Evolutionary conservation across 2,329 filamentous ascomycete genomes (phyloP).

Genomic region (Sclerotinia borealis): DNA sequence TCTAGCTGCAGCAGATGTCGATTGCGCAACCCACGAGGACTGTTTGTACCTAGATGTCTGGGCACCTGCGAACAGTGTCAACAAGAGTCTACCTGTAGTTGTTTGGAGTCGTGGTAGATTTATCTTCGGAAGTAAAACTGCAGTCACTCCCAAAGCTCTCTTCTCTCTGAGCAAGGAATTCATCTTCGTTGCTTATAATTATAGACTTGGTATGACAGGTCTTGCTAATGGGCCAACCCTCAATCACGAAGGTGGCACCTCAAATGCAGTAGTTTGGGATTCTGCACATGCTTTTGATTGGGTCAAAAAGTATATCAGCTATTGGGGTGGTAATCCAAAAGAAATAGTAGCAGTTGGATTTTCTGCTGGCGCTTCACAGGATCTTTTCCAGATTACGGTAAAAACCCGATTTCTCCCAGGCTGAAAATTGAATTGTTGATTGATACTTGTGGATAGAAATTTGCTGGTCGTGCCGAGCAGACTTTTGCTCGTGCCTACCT

Average conservation of each 20-base stretch:
- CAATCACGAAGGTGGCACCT: conserved; percentile 29
- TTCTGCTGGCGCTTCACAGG: conserved; percentile 42
- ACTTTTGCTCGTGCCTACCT: conserved; percentile 31
- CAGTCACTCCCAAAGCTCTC: conserved; percentile 32
- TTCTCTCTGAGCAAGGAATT: conserved; percentile 32
- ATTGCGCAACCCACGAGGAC: conserved; percentile 32
- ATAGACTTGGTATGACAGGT: conserved; percentile 31
- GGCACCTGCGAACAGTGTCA: conserved; percentile 26
- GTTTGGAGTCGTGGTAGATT: conserved; percentile 32
- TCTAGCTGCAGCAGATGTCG: conserved; percentile 31
- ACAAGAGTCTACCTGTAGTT: conserved; percentile 29
- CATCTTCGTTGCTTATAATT: conserved; percentile 33
- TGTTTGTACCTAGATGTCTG: conserved; percentile 28
- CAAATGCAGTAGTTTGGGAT: conserved; percentile 30
- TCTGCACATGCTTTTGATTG: conserved; percentile 43
- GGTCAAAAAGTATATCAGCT: conserved; percentile 41
- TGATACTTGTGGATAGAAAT: conserved; percentile 20
- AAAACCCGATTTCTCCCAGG: neutral
- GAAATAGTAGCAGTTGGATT: conserved; percentile 44
- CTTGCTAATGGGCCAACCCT: conserved; percentile 28
- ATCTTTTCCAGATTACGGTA: conserved; percentile 32
- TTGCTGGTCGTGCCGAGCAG: conserved; percentile 32
- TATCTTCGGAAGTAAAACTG: conserved; percentile 23
- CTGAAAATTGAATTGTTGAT: neutral
- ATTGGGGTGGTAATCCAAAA: conserved; percentile 42